Percentiles rank a stretch among this genome's conserved stretches.
Conservation (phyloP, 176 grass and related monocot species). For the Triticum timopheevii region DNA sequence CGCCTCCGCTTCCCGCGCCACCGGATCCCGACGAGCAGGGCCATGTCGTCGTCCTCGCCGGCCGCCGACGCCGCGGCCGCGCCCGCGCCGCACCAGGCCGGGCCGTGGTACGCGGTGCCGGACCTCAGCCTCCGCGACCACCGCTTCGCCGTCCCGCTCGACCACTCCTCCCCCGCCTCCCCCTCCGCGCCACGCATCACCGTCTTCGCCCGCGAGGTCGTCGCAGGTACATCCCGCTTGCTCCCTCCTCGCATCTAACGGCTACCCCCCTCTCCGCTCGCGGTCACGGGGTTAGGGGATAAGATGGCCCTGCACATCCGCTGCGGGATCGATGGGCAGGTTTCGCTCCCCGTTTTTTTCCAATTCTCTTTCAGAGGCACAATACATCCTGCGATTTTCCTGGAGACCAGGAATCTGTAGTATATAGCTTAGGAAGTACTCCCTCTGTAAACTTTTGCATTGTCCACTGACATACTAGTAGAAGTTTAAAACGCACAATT, state of each 20-base stretch:
- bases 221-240: conserved; percentile 48
- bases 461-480: neutral
- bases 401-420: neutral
- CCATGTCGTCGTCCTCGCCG: conserved; percentile 57
- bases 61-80: neutral
- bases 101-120: conserved; percentile 66
- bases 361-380: no score
- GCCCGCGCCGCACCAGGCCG: conserved; percentile 39
- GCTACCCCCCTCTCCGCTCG: no score
- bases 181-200: conserved; percentile 40
- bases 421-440: neutral
- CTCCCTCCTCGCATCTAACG: neutral
- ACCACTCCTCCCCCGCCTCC: conserved; percentile 46
- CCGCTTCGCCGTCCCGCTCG: conserved; percentile 80
- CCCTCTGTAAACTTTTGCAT: no score
- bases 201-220: conserved; percentile 89
- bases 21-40: conserved; percentile 14
- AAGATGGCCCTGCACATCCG: neutral
- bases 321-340: neutral
- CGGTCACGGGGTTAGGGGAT: neutral
- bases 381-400: neutral
- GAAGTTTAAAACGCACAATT: neutral
- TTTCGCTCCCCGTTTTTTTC: neutral
- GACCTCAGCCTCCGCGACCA: conserved; percentile 88
- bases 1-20: conserved; percentile 12